phyloP scores from a whole-genome alignment of 495 filamentous ascomycete species.

The Daldinia bambusicola region DNA sequence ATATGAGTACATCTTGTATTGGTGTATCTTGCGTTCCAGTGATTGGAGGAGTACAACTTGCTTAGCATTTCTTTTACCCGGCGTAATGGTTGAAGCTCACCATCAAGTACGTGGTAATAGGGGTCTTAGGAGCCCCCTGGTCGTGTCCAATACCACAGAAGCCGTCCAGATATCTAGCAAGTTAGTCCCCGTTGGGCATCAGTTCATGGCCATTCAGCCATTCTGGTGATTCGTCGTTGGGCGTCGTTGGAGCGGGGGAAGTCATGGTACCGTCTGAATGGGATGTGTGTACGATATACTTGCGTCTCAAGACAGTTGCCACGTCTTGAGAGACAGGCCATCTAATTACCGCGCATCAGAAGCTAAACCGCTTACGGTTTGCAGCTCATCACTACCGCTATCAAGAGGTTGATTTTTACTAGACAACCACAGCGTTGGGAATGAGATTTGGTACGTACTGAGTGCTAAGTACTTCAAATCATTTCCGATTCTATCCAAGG shows the following conservation, averaged over 20 bases:
- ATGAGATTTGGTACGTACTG: background rate
- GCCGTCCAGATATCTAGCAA: conserved; percentile 25
- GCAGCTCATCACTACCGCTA: conserved; percentile 7
- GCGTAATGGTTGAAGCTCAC: conserved; percentile 29
- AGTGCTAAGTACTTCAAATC: background rate
- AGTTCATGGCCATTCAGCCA: conserved; percentile 31
- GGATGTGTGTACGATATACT: conserved; percentile 5
- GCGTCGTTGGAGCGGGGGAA: conserved; percentile 35
- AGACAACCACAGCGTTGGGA: background rate
- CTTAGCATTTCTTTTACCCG: conserved; percentile 22
- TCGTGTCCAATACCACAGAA: conserved; percentile 18
- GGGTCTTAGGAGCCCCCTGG: background rate
- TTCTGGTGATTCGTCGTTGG: conserved; percentile 38
- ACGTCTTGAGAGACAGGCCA: background rate
- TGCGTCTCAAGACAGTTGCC: background rate
- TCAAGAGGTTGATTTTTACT: background rate
- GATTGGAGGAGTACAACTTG: conserved; percentile 34
- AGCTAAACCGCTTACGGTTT: conserved; percentile 17
- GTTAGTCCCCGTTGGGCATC: conserved; percentile 39
- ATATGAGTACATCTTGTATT: conserved; percentile 17
- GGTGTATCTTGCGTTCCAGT: conserved; percentile 19
- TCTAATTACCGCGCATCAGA: conserved; percentile 4
- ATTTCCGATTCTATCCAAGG: background rate
- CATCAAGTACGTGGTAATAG: conserved; percentile 19
- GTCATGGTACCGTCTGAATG: conserved; percentile 17